Evolutionary conservation across 306 rosid species (phyloP).

Genomic region (Crotalaria pallida): DNA sequence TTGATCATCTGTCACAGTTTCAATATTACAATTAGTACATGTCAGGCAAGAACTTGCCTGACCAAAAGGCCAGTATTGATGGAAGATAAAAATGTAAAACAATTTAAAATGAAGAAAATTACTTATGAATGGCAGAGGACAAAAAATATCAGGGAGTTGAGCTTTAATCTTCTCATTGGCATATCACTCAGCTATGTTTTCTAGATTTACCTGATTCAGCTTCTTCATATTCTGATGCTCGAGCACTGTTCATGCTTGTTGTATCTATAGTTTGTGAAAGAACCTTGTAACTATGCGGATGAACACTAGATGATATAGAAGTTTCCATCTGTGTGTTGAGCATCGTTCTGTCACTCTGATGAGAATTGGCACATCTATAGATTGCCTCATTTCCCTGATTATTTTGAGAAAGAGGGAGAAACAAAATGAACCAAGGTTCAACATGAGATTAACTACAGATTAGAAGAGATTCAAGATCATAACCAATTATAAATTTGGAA

Average conservation of each 20-base stretch:
- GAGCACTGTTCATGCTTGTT: slow-evolving; percentile 55
- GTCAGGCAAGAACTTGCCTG: slow-evolving; percentile 1
- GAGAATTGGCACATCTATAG: slow-evolving; percentile 31
- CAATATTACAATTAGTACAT: slow-evolving; percentile 11
- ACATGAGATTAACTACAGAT: not conserved
- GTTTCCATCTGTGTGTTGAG: slow-evolving; percentile 44
- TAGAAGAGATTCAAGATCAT: not conserved
- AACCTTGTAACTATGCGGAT: slow-evolving; percentile 40
- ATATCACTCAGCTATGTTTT: not conserved
- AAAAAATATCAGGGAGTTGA: slow-evolving; percentile 34
- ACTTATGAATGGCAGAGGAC: slow-evolving; percentile 40
- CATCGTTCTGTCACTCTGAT: slow-evolving; percentile 28
- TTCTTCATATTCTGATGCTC: slow-evolving; percentile 70
- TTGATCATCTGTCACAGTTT: slow-evolving; percentile 46
- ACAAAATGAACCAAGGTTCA: not conserved
- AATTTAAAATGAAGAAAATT: slow-evolving; percentile 17
- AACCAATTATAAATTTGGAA: not conserved
- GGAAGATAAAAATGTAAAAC: not conserved
- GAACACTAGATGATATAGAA: slow-evolving; percentile 44
- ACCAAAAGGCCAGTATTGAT: not conserved
- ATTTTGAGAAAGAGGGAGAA: slow-evolving; percentile 25
- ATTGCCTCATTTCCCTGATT: slow-evolving; percentile 58
- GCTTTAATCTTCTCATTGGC: slow-evolving; percentile 30
- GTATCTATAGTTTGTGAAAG: slow-evolving; percentile 53
- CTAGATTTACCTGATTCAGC: slow-evolving; percentile 61